phyloP scores from a whole-genome alignment of 306 rosid species.

The Styphnolobium japonicum region DNA sequence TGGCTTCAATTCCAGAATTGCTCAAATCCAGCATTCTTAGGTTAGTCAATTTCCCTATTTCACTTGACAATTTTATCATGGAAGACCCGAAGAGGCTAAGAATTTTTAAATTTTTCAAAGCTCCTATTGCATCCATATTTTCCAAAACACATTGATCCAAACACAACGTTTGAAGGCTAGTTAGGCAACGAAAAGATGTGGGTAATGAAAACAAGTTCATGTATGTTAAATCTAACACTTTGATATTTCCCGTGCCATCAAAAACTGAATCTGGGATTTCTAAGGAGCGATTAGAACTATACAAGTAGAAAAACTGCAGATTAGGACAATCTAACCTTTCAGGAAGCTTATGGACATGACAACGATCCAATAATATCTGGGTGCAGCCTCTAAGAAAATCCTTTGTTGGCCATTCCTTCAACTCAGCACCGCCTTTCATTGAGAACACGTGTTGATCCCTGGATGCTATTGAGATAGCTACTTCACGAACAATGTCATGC shows the following conservation, averaged over 20 bases:
- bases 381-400: background rate
- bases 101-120: background rate
- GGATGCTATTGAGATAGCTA: background rate
- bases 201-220: background rate
- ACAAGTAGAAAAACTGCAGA: background rate
- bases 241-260: background rate
- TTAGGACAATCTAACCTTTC: background rate
- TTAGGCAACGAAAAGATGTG: background rate
- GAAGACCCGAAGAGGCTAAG: rapidly evolving
- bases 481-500: constrained; percentile 22
- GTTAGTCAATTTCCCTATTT: background rate
- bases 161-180: background rate
- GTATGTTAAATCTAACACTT: background rate
- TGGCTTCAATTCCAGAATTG: background rate
- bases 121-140: background rate
- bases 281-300: rapidly evolving
- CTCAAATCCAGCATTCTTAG: constrained; percentile 3
- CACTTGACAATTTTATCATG: background rate
- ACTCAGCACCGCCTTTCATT: rapidly evolving
- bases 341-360: background rate
- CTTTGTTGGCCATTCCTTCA: background rate
- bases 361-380: rapidly evolving
- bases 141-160: background rate
- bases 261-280: background rate
- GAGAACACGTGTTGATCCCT: background rate